phyloP scores from a whole-genome alignment of 2,329 filamentous ascomycete species.

The Xylariaceae sp. region DNA sequence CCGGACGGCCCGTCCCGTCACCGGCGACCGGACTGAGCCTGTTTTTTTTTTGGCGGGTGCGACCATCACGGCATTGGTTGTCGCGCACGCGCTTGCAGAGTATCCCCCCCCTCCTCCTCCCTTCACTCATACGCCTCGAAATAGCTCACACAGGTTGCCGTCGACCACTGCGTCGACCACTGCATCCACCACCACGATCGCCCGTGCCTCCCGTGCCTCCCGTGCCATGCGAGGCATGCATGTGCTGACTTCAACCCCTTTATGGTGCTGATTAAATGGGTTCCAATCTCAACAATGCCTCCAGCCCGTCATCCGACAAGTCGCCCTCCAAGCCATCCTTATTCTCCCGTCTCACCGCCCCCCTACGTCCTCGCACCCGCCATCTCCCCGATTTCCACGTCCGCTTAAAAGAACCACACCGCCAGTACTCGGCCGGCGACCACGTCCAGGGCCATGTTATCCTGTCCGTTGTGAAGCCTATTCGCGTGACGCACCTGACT shows the following conservation, averaged over 20 bases:
- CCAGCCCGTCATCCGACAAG: slow-evolving; percentile 36
- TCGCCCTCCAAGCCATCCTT: slow-evolving; percentile 40
- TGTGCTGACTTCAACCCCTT: slow-evolving; percentile 7
- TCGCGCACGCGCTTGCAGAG: slow-evolving; percentile 5
- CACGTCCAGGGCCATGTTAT: slow-evolving; percentile 67
- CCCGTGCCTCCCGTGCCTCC: slow-evolving; percentile 17
- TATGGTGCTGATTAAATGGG: slow-evolving; percentile 40
- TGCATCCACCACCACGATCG: slow-evolving; percentile 1
- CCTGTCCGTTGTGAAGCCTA: slow-evolving; percentile 65
- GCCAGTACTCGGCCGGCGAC: slow-evolving; percentile 70
- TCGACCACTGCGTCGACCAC: not conserved
- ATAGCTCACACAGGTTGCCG: not conserved
- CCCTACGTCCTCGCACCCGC: slow-evolving; percentile 50
- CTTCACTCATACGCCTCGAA: not conserved
- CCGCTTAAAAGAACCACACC: slow-evolving; percentile 69
- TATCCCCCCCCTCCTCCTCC: not conserved
- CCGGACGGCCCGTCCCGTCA: slow-evolving; percentile 12
- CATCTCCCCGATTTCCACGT: slow-evolving; percentile 75
- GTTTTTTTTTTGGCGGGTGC: slow-evolving; percentile 1
- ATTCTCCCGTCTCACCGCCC: slow-evolving; percentile 48
- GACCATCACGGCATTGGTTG: slow-evolving; percentile 2
- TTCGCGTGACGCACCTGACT: slow-evolving; percentile 73
- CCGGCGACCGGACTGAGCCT: not conserved
- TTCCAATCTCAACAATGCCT: slow-evolving; percentile 37
- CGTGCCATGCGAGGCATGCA: slow-evolving; percentile 32